Evolutionary conservation across 148 eudicot species (phyloP), one percentile per base, ranked within the genome.

Genomic region (Diospyros kaki): DNA sequence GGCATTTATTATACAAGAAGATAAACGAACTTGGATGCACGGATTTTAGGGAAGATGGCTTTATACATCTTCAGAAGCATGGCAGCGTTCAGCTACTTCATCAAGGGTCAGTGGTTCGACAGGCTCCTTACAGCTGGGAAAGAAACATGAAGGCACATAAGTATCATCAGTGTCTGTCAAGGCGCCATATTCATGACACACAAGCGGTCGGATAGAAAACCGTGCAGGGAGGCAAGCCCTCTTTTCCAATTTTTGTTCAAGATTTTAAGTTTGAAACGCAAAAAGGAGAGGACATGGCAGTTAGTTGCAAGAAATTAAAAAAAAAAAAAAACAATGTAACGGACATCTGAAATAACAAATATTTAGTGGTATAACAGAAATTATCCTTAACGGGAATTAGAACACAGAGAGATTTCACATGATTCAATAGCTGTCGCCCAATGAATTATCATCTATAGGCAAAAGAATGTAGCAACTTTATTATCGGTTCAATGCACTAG

Each of bases 51-150:
- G 18, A 77, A 73, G 38, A 65, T 59, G 67, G 51, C 28, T 45
- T 39, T 53, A 17, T 91, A 96, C 98, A 80, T 93, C 93, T 39
- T 93, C 99, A 14, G 88, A 87, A 54, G 93, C 83, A 81, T 96
- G 98, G 84, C 99, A 96, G 8, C 91, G 91, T 0, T 96, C 98
- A 9, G 99, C 97, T 72, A 96, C 88, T 86, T 96, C 94, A 15
- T 96, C 93, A 5, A 96, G 82, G 45, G 99, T 89, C 80, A 96
- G 81, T 58, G 97, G 97, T 66, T 93, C 99, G 66, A 90, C 87
- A 9, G 99, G 99, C 72, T 96, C 90, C 86, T 89, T 89, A 84
- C 98, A 96, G 85, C 99, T 96, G 86, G 28, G 73, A 59, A 66
- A 64, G 7, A 63, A 64, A 60, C n/a, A 58, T 50, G 13, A 75